Conservation (phyloP, 2,329 filamentous ascomycete species). For the Onygenales sp. region DNA sequence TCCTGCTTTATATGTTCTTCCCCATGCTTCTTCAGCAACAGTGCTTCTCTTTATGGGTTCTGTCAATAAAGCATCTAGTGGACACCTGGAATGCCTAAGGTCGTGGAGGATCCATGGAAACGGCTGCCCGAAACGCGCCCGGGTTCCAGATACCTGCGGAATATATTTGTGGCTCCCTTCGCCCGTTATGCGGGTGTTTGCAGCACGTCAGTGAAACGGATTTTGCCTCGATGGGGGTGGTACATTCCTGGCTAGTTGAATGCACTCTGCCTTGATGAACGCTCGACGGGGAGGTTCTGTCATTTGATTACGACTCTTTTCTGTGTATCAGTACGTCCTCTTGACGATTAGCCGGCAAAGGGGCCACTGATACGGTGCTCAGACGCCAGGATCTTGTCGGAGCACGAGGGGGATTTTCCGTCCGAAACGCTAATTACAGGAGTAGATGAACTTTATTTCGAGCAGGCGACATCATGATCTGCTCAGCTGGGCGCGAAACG, state of each 20-base stretch:
- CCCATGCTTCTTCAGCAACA: not conserved
- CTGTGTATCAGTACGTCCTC: not conserved
- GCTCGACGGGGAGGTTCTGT: not conserved
- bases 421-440: not conserved
- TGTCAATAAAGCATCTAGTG: not conserved
- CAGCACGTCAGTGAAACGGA: slow-evolving; percentile 6
- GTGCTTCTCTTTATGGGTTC: not conserved
- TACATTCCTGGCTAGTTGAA: slow-evolving; percentile 2
- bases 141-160: slow-evolving; percentile 4
- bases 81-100: not conserved
- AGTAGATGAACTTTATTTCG: not conserved
- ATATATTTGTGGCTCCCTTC: not conserved
- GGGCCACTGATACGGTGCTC: slow-evolving; percentile 4
- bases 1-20: not conserved
- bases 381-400: not conserved
- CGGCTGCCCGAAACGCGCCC: slow-evolving; percentile 3
- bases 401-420: not conserved
- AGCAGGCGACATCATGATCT: not conserved
- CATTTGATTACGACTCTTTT: not conserved
- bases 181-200: slow-evolving; percentile 6
- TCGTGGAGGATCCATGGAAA: not conserved
- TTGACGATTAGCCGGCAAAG: not conserved
- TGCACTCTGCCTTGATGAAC: not conserved
- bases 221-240: slow-evolving; percentile 7
- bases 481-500: not conserved